A percentile compares a stretch with the other conserved stretches of the same genome.
Conservation (phyloP, 495 filamentous ascomycete genomes). For the Astrothelium subdiscretum region DNA sequence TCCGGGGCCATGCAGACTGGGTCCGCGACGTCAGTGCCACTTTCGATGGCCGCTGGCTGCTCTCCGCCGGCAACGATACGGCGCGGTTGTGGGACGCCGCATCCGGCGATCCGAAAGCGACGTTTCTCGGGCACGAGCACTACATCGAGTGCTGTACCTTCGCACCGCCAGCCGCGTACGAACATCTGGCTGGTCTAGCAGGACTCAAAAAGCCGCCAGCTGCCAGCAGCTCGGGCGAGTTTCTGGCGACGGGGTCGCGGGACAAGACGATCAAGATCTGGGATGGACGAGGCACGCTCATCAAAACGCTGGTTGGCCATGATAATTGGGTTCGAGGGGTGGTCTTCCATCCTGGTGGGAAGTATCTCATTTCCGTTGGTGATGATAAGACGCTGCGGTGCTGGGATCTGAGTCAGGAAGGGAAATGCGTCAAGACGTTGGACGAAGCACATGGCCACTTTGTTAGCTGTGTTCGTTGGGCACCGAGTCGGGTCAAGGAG, state of each 20-base stretch:
- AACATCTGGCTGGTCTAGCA: constrained; percentile 64
- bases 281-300: constrained; percentile 73
- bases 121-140: constrained; percentile 83
- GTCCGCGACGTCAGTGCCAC: constrained; percentile 76
- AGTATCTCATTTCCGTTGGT: constrained; percentile 72
- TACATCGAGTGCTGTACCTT: constrained; percentile 80
- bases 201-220: constrained; percentile 75
- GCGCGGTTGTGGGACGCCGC: constrained; percentile 78
- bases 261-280: constrained; percentile 90
- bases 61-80: constrained; percentile 75
- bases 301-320: constrained; percentile 82
- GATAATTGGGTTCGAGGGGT: constrained; percentile 92
- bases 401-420: constrained; percentile 91
- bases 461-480: constrained; percentile 81
- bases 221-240: constrained; percentile 65
- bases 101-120: constrained; percentile 61
- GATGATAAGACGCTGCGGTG: constrained; percentile 91
- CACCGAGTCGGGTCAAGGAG: constrained; percentile 63
- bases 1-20: constrained; percentile 78
- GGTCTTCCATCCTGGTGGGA: constrained; percentile 87
- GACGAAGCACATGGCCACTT: constrained; percentile 77
- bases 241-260: constrained; percentile 78
- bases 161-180: constrained; percentile 69
- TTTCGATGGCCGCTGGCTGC: constrained; percentile 67
- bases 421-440: constrained; percentile 74